Evolutionary conservation across 352 stramenopile genomes (phyloP).

Genomic region (Globisporangium acanthophoron): DNA sequence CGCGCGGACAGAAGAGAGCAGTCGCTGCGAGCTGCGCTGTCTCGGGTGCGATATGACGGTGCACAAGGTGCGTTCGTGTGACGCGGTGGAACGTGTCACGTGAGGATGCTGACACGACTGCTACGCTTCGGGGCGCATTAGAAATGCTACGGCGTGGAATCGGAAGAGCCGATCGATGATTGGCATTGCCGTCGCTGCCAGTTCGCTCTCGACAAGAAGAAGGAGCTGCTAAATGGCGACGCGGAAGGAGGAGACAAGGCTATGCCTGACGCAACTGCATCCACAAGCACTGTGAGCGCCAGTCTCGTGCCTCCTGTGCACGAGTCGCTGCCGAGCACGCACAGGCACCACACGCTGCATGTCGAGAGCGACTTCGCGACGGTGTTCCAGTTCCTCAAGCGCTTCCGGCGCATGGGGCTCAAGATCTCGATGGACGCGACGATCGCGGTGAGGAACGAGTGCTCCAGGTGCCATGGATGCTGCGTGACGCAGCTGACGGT

Average conservation of each 20-base stretch:
- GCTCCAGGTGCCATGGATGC: background rate
- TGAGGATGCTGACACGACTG: background rate
- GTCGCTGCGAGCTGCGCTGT: constrained; percentile 58
- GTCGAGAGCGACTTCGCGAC: constrained; percentile 42
- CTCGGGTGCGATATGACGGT: constrained; percentile 60
- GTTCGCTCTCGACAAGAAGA: constrained; percentile 32
- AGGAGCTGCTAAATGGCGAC: constrained; percentile 1
- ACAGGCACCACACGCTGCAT: constrained; percentile 36
- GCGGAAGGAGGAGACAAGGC: background rate
- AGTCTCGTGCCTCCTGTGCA: constrained; percentile 29
- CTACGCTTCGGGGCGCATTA: constrained; percentile 1
- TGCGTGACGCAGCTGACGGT: background rate
- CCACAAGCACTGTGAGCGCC: background rate
- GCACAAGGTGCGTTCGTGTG: constrained; percentile 34
- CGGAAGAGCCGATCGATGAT: constrained; percentile 28
- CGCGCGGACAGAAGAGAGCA: constrained; percentile 39
- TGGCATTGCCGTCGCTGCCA: constrained; percentile 62
- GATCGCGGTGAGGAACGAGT: constrained; percentile 5
- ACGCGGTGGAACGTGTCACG: background rate
- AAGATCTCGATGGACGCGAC: constrained; percentile 40
- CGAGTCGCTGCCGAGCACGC: constrained; percentile 19
- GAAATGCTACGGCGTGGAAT: constrained; percentile 55
- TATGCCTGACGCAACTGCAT: background rate
- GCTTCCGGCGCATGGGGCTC: constrained; percentile 51
- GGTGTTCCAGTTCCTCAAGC: constrained; percentile 63